A percentile compares a stretch with the other conserved stretches of the same genome.
These are phyloP conservation scores for Alternaria conjuncta DNA, from an alignment of 2,329 filamentous ascomycete species.

Conservation along the genomic window DNA sequence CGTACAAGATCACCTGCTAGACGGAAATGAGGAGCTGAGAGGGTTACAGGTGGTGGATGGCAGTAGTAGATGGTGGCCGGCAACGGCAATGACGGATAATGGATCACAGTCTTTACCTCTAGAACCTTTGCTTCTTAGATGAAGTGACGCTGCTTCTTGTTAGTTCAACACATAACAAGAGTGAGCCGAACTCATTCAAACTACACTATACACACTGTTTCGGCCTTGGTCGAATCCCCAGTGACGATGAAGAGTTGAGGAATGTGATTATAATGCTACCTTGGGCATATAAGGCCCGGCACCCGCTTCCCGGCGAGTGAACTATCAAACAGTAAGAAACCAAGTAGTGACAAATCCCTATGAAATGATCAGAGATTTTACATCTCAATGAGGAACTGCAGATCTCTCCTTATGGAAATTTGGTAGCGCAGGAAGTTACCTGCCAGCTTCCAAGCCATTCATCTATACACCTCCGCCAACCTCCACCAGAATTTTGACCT, in stretches of 20 bases:
- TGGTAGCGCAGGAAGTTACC: background rate
- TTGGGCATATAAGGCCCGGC: background rate
- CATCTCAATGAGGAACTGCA: background rate
- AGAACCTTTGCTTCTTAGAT: background rate
- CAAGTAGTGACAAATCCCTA: background rate
- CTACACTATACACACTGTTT: background rate
- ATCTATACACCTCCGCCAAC: conserved; percentile 33
- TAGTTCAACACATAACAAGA: background rate
- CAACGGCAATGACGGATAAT: background rate
- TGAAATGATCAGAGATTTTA: background rate
- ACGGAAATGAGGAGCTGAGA: too few relatives aligned
- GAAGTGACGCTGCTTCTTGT: background rate
- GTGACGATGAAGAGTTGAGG: background rate
- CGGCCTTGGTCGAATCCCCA: too few relatives aligned
- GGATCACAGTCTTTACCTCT: background rate
- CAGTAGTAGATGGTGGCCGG: background rate
- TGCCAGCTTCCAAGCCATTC: background rate
- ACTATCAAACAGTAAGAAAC: background rate
- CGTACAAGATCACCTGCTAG: background rate
- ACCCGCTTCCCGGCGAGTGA: background rate
- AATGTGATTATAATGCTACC: background rate
- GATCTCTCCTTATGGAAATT: background rate
- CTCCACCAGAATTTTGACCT: conserved; percentile 57
- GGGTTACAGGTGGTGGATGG: too few relatives aligned
- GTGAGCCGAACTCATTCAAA: background rate